These are phyloP conservation scores for Fonsecaea erecta DNA, from an alignment of 2,329 filamentous ascomycete species.

Conservation along the genomic window DNA sequence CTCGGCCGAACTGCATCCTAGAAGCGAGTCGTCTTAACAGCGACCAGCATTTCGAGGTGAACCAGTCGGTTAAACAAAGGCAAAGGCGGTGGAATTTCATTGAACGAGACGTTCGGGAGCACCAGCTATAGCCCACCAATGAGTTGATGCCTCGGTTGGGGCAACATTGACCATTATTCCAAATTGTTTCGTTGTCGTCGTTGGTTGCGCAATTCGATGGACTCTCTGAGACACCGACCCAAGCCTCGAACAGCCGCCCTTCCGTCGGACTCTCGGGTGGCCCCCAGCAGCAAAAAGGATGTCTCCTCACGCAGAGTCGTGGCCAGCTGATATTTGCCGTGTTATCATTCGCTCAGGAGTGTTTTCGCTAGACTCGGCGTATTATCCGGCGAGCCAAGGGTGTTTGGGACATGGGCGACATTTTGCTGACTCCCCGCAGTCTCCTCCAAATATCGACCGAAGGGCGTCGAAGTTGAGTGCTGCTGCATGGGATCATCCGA, in stretches of 20 bases:
- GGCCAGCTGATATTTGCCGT: not conserved
- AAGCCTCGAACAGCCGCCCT: conserved; percentile 1
- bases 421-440: conserved; percentile 1
- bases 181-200: not conserved
- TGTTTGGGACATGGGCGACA: not conserved
- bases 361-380: conserved; percentile 4
- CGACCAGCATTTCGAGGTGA: not conserved
- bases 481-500: too few species aligned
- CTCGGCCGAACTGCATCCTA: not conserved
- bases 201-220: not conserved
- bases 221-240: not conserved
- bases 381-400: conserved; percentile 13
- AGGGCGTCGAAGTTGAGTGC: not conserved
- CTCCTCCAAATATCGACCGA: not conserved
- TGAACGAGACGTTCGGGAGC: not conserved
- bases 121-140: not conserved
- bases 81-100: not conserved
- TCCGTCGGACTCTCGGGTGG: not conserved
- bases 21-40: not conserved
- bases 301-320: not conserved
- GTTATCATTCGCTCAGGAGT: not conserved
- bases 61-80: not conserved
- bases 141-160: not conserved
- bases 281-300: not conserved
- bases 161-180: not conserved